Conservation (phyloP, 1,284 basidiomycete species). For the Paramarasmius palmivorus region DNA sequence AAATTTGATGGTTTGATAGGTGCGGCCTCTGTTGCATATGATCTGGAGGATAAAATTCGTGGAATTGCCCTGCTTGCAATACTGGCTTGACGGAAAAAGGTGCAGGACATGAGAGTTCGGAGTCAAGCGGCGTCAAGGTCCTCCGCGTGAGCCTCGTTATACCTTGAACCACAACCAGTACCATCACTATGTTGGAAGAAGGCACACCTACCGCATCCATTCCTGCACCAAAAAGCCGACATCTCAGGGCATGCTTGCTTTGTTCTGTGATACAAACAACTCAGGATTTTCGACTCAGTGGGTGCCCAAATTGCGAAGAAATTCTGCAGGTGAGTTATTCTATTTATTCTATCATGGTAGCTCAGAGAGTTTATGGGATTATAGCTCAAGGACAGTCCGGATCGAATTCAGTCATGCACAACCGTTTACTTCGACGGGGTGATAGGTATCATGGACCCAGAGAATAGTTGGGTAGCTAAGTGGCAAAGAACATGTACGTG, state of each 20-base stretch:
- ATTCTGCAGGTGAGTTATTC: constrained; percentile 76
- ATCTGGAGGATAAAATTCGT: constrained; percentile 12
- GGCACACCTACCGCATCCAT: background rate
- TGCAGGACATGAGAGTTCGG: background rate
- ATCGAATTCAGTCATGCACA: constrained; percentile 86
- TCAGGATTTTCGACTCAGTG: constrained; percentile 80
- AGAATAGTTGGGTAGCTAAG: constrained; percentile 92
- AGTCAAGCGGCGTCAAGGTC: background rate
- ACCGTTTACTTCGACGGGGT: constrained; percentile 95
- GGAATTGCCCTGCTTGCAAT: background rate
- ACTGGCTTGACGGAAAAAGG: no score
- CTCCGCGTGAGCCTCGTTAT: background rate
- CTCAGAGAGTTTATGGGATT: background rate
- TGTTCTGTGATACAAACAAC: constrained; percentile 90
- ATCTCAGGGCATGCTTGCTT: constrained; percentile 87
- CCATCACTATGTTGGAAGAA: background rate
- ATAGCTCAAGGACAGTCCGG: constrained; percentile 87
- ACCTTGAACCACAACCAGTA: background rate
- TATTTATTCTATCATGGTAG: background rate
- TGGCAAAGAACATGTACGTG: constrained; percentile 88
- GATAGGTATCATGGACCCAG: constrained; percentile 86
- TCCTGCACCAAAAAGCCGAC: constrained; percentile 35
- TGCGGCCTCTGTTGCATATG: constrained; percentile 38
- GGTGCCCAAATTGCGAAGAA: constrained; percentile 98
- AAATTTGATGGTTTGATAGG: constrained; percentile 61